phyloP scores from a whole-genome alignment of 148 eudicot species.

The Limonium bicolor region DNA sequence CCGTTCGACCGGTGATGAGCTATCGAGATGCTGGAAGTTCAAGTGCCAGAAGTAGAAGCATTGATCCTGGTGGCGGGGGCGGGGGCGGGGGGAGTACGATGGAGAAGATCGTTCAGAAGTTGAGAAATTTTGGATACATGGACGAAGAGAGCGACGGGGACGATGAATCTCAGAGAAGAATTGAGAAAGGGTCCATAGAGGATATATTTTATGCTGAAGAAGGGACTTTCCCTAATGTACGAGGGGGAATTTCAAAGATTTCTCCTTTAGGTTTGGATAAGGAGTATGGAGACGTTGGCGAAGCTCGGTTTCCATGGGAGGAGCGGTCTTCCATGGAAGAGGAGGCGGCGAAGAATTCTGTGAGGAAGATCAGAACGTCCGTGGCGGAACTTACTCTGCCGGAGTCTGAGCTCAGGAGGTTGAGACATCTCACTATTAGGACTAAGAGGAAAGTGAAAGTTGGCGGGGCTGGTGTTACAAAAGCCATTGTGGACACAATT shows the following conservation, averaged over 20 bases:
- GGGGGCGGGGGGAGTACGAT: slow-evolving; percentile 62
- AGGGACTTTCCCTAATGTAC: slow-evolving; percentile 61
- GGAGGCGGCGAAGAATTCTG: slow-evolving; percentile 29
- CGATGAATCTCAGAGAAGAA: slow-evolving; percentile 19
- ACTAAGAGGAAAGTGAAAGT: slow-evolving; percentile 54
- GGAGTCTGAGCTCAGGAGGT: slow-evolving; percentile 60
- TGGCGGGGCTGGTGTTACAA: slow-evolving; percentile 62
- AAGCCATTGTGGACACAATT: slow-evolving; percentile 52
- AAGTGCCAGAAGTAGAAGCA: slow-evolving; percentile 18
- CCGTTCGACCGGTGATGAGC: slow-evolving; percentile 22
- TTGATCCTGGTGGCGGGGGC: slow-evolving; percentile 9
- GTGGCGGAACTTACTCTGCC: slow-evolving; percentile 85
- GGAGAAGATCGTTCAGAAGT: slow-evolving; percentile 74
- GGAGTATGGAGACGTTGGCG: slow-evolving; percentile 26
- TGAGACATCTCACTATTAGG: slow-evolving; percentile 42
- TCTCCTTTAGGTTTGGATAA: slow-evolving; percentile 37
- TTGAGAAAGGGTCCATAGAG: slow-evolving; percentile 84
- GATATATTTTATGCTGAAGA: slow-evolving; percentile 88
- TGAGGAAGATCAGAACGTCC: slow-evolving; percentile 45
- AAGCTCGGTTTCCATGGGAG: slow-evolving; percentile 89
- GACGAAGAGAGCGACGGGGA: slow-evolving; percentile 43
- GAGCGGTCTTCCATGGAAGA: slow-evolving; percentile 19
- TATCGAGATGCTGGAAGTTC: slow-evolving; percentile 24
- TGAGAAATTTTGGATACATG: slow-evolving; percentile 71
- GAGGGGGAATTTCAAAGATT: slow-evolving; percentile 63